A percentile compares a stretch with the other conserved stretches of the same genome.
These are phyloP conservation scores for Ustilago loliicola DNA, from an alignment of 1,284 basidiomycete species.

Conservation along the genomic window DNA sequence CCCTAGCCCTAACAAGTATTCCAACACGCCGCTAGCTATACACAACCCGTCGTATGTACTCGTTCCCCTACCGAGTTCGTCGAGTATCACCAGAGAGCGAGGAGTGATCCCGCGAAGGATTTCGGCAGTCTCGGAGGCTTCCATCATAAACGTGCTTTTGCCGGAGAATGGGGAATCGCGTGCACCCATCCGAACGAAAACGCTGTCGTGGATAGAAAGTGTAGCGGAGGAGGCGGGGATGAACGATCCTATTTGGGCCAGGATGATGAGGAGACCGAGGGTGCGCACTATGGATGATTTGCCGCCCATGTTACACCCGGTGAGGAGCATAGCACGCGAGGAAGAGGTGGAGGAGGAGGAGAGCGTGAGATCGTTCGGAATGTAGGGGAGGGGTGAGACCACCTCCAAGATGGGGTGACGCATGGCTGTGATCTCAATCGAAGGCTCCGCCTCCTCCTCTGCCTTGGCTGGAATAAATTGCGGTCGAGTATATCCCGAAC, in stretches of 20 bases:
- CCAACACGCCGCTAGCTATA: slow-evolving; percentile 57
- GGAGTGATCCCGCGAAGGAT: slow-evolving; percentile 75
- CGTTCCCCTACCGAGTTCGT: slow-evolving; percentile 61
- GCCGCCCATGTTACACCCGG: slow-evolving; percentile 72
- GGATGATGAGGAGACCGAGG: slow-evolving; percentile 65
- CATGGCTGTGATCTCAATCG: slow-evolving; percentile 51
- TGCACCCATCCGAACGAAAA: slow-evolving; percentile 87
- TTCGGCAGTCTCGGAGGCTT: slow-evolving; percentile 92
- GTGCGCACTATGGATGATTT: slow-evolving; percentile 77
- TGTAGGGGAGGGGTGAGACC: slow-evolving; percentile 43
- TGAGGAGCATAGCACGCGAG: slow-evolving; percentile 55
- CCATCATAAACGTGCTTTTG: slow-evolving; percentile 94
- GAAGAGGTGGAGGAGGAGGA: neutral
- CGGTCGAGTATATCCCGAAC: slow-evolving; percentile 54
- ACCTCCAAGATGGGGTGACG: slow-evolving; percentile 66
- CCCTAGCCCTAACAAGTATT: slow-evolving; percentile 33
- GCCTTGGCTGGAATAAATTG: slow-evolving; percentile 5
- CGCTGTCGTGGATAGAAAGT: slow-evolving; percentile 83
- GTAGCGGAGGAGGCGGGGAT: slow-evolving; percentile 79
- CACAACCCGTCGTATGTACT: slow-evolving; percentile 61
- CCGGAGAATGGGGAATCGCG: slow-evolving; percentile 86
- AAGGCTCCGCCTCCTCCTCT: slow-evolving; percentile 4
- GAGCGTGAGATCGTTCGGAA: slow-evolving; percentile 61
- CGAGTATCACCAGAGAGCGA: slow-evolving; percentile 70
- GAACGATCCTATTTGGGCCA: slow-evolving; percentile 75